These are phyloP conservation scores for Clausena lansium DNA, from an alignment of 345 rosid genomes.

Conservation along the genomic window DNA sequence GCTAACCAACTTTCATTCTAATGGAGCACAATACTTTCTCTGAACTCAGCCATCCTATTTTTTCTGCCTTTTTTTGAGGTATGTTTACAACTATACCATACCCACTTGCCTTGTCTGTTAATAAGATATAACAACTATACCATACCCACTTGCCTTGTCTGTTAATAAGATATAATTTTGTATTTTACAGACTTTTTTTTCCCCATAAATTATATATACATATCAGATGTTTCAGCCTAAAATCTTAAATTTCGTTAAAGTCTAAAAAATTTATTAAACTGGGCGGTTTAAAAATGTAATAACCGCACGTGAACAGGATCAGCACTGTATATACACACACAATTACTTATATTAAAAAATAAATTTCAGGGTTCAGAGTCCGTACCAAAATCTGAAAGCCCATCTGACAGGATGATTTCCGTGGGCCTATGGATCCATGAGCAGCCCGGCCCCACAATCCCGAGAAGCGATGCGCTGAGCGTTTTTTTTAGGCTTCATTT, in stretches of 20 bases:
- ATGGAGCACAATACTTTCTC: not conserved
- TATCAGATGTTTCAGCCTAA: too few relatives aligned
- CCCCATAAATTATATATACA: too few relatives aligned
- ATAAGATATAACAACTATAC: not conserved
- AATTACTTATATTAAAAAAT: too few relatives aligned
- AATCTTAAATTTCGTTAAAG: too few relatives aligned
- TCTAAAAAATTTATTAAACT: too few relatives aligned
- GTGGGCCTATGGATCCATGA: not conserved
- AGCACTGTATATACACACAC: too few relatives aligned
- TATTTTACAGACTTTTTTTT: not conserved
- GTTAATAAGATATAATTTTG: not conserved
- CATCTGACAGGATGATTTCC: too few relatives aligned
- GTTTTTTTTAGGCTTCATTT: slow-evolving; percentile 11
- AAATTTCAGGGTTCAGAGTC: not conserved
- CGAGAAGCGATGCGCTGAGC: not conserved
- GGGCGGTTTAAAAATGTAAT: too few relatives aligned
- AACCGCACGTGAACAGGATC: too few relatives aligned
- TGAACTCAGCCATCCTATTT: not conserved
- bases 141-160: not conserved
- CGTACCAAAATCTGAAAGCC: not conserved
- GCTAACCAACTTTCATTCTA: not conserved
- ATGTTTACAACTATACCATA: not conserved
- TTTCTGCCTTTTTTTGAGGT: not conserved
- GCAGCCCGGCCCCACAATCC: not conserved
- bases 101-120: not conserved